A percentile compares a stretch with the other conserved stretches of the same genome.
Conservation (phyloP, 768 basidiomycete genomes). For the Neoboletus brunneissimus region DNA sequence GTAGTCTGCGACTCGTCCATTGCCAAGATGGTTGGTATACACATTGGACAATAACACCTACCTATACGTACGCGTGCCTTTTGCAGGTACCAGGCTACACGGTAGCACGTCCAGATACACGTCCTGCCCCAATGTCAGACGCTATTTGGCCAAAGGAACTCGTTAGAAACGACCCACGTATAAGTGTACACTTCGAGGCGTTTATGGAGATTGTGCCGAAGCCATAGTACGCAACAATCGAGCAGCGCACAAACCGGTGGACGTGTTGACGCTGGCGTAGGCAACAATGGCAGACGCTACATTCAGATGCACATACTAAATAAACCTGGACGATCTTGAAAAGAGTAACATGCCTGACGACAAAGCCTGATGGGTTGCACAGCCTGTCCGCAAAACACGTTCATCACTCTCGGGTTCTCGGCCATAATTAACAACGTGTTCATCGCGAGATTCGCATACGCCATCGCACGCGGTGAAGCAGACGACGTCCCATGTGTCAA, state of each 20-base stretch:
- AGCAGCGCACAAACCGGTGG: constrained; percentile 56
- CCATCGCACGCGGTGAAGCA: constrained; percentile 53
- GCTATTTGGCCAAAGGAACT: neutral
- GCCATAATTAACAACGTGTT: constrained; percentile 50
- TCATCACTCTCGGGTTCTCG: constrained; percentile 49
- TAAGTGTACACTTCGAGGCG: constrained; percentile 56
- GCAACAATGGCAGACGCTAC: constrained; percentile 53
- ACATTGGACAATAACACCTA: constrained; percentile 26
- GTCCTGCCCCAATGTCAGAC: constrained; percentile 36
- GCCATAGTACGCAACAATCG: constrained; percentile 69
- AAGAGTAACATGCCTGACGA: constrained; percentile 49
- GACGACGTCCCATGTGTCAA: constrained; percentile 65
- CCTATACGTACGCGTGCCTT: constrained; percentile 53
- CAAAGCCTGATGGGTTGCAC: constrained; percentile 51
- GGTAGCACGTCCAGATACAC: constrained; percentile 54
- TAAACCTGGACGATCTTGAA: neutral
- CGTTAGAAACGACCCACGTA: constrained; percentile 38
- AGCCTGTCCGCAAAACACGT: constrained; percentile 42
- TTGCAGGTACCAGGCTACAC: constrained; percentile 56
- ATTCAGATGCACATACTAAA: constrained; percentile 1
- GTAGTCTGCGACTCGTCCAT: constrained; percentile 45
- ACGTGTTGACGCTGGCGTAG: constrained; percentile 37
- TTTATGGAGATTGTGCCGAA: constrained; percentile 68
- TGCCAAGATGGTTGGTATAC: neutral
- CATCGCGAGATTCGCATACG: constrained; percentile 60